These are phyloP conservation scores for Fusarium xyrophilum DNA, from an alignment of 2,329 filamentous ascomycete genomes.

Conservation along the genomic window DNA sequence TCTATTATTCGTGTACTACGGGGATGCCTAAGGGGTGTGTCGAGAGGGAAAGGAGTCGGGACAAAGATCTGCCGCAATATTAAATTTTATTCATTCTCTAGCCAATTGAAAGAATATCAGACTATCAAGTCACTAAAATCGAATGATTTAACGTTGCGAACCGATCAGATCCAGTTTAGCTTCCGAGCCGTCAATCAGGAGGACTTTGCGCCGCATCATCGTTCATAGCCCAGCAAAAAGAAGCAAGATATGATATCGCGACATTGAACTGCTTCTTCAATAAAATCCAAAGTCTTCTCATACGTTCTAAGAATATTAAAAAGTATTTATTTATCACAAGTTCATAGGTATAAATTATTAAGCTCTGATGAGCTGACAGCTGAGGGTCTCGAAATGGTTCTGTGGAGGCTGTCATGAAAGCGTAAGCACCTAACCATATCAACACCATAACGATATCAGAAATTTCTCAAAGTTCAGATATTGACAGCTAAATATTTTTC, in stretches of 20 bases:
- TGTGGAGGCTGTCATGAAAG: not conserved
- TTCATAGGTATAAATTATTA: too few relatives aligned
- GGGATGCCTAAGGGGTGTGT: not conserved
- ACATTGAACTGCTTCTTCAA: not conserved
- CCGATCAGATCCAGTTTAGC: not conserved
- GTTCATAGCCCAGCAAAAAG: not conserved
- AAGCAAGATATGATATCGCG: too few relatives aligned
- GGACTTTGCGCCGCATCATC: fast-evolving
- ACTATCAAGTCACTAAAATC: not conserved
- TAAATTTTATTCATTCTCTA: fast-evolving
- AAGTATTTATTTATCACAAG: too few relatives aligned
- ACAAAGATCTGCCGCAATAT: not conserved
- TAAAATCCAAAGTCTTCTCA: too few relatives aligned
- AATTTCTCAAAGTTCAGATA: not conserved
- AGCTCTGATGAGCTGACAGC: too few relatives aligned
- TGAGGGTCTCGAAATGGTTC: too few relatives aligned
- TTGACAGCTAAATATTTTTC: not conserved
- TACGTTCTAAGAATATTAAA: too few relatives aligned
- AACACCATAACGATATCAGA: not conserved
- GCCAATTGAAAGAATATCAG: not conserved
- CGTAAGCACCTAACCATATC: not conserved
- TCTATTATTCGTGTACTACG: not conserved
- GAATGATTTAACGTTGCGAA: not conserved
- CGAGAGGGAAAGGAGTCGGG: not conserved
- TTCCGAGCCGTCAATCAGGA: not conserved